Evolutionary conservation across 148 eudicot genomes (phyloP), one percentile per base, ranked within the genome.

Genomic region (Cornus suecica): DNA sequence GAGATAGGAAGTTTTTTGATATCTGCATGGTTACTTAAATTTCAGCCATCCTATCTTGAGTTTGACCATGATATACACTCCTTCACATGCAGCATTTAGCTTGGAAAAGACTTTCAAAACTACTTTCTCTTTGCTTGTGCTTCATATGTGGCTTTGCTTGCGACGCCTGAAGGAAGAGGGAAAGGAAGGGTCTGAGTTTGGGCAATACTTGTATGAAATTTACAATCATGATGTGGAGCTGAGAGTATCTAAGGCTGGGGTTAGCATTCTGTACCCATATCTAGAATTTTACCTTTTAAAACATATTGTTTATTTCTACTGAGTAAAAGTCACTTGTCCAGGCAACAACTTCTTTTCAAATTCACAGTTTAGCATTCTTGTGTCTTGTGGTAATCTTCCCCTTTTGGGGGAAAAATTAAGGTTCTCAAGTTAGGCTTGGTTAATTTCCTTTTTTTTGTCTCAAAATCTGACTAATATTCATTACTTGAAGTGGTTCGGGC

Each of bases 211-310:
- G 77, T 95, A 92, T 73, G 99, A 95, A 82, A 87, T 91, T 63
- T 91, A 88, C 89, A 95, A 95, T 86, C 99, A 95, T 84, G 97
- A 95, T 73, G 83, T 95, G 70, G 99, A 95, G 83, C 74, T 93
- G 82, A 87, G 99, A 79, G 99, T 95, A 76, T 92, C 97, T 23
- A 95, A 87, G 81, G 99, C 94, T 75, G 99, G 99, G 97, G 99
- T 93, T 70, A 86, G 99, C 93, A 66, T 48, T 79, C 28, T 68
- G 41, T 52, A 16, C 71, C 69, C 71, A 15, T 24, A 14, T 52
- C 62, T 68, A 23, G 71, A 30, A 6, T 67, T 69, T 27, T 29
- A 45, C 26, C 25, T 42, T 28, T 45, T 60, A 9, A 26, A 41
- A 15, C 5, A 3, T 20, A 15, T n/a, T 24, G 13, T 34, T 69